These are phyloP conservation scores for Penicillium sp. DNA, from an alignment of 2,329 filamentous ascomycete species.

Conservation along the genomic window DNA sequence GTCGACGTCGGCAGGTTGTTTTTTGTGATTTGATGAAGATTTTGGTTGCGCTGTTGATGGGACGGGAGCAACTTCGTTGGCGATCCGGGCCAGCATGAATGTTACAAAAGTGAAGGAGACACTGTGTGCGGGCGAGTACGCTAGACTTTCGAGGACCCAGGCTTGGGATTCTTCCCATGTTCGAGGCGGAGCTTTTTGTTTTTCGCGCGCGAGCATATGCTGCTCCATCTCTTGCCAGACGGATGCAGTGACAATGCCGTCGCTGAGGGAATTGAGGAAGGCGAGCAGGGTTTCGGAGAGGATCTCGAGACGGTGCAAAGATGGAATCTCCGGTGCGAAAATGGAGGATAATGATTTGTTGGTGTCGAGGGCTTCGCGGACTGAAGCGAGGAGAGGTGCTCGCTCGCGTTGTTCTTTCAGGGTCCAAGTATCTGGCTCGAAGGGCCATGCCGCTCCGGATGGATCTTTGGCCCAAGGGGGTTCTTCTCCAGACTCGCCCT, in stretches of 20 bases:
- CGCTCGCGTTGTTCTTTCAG: slow-evolving; percentile 42
- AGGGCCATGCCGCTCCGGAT: slow-evolving; percentile 56
- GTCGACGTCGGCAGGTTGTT: neutral
- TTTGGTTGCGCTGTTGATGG: slow-evolving; percentile 17
- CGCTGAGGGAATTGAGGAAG: slow-evolving; percentile 72
- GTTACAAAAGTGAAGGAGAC: slow-evolving; percentile 87
- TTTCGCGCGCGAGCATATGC: slow-evolving; percentile 51
- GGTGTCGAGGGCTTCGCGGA: slow-evolving; percentile 68
- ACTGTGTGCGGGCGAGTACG: slow-evolving; percentile 71
- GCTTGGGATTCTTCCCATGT: slow-evolving; percentile 57
- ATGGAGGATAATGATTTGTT: slow-evolving; percentile 61
- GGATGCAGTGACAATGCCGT: slow-evolving; percentile 70
- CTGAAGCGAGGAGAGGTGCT: slow-evolving; percentile 42
- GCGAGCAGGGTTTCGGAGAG: slow-evolving; percentile 68
- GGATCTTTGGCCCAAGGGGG: slow-evolving; percentile 53
- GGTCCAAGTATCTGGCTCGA: slow-evolving; percentile 52
- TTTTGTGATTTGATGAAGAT: slow-evolving; percentile 2
- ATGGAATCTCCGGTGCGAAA: slow-evolving; percentile 62
- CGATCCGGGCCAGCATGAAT: slow-evolving; percentile 66
- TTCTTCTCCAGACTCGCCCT: slow-evolving; percentile 34
- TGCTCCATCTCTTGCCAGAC: slow-evolving; percentile 70
- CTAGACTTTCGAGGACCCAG: slow-evolving; percentile 70
- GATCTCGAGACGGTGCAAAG: slow-evolving; percentile 70
- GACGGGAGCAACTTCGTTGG: slow-evolving; percentile 53
- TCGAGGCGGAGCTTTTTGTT: slow-evolving; percentile 47